Base-by-base conservation (phyloP, 441 rosid genomes). In the Raphanus hybrid region DNA sequence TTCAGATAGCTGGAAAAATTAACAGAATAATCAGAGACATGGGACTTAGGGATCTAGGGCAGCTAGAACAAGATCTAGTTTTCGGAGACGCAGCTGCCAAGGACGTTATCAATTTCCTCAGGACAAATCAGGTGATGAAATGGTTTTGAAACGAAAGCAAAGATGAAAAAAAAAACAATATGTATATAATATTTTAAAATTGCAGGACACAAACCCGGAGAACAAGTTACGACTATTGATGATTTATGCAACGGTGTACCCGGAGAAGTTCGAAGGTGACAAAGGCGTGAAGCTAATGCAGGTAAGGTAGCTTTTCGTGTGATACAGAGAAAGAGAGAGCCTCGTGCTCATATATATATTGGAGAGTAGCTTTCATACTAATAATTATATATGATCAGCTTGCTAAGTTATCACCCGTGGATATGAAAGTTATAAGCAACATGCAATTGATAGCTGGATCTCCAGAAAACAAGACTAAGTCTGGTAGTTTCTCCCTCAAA, bases 241-340 rank as follows among this genome's bases (percentile, higher is more conserved):
- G 91, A 89, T 91, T 58, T 86, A 85, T 80, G 90, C 93, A 55
- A 70, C 82, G 61, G 88, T 86, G 64, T 87, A 85, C 78, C 96
- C 96, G 0, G 96, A 89, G 77, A 87, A 78, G 82, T 89, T 91
- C 26, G 96, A 91, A 84, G 93, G 89, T 60, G 93, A 89, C 80
- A 89, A 89, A 80, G 97, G 87, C 15, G 32, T 86, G 35, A 96
- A 93, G 87, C 77, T 96, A 52, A 88, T 93, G 98, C 97, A 92
- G 99, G 98, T 96, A 83, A 92, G 99, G 97, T 96, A 83, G 72
- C 74, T 75, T 52, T 23, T 67, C 14, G 66, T 68, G 71, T 68
- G 74, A 37, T 39, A 37, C 32, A 50, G 62, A 75, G 16, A 45
- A 29, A 29, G 34, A 29, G 34, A 29, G 34, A 29, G 34, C 34